These are phyloP conservation scores for Uronychia binucleata DNA, from an alignment of 73 alveolate species.

Conservation along the genomic window DNA sequence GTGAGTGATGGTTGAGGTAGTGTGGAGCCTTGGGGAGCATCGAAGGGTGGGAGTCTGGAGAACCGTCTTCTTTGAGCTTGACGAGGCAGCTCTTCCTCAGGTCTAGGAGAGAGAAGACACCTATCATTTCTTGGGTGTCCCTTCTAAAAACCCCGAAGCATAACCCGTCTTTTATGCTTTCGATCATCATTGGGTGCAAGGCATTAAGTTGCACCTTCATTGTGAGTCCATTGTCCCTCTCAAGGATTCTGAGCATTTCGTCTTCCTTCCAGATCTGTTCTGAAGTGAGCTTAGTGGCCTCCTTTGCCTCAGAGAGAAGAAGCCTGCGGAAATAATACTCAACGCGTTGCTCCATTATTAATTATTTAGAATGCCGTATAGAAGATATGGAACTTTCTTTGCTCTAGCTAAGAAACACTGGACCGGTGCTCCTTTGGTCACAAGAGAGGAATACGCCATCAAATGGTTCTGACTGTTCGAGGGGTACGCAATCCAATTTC, in stretches of 20 bases:
- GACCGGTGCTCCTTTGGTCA: background rate
- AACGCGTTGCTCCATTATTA: background rate
- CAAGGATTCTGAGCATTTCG: background rate
- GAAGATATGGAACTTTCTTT: background rate
- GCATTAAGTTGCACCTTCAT: background rate
- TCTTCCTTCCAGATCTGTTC: background rate
- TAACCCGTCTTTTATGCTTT: background rate
- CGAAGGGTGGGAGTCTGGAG: background rate
- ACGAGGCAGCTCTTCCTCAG: background rate
- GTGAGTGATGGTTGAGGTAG: too few relatives aligned
- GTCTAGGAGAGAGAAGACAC: background rate
- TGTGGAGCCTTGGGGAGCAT: background rate
- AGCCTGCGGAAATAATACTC: background rate
- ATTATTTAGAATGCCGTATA: background rate
- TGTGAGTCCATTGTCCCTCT: background rate
- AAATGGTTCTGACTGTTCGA: background rate
- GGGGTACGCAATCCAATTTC: background rate
- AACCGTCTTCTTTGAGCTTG: background rate
- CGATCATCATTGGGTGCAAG: background rate
- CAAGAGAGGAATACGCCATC: background rate
- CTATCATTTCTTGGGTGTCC: background rate
- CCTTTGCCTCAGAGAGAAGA: background rate
- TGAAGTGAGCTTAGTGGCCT: background rate
- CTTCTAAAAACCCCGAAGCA: background rate
- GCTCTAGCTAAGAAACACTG: background rate